phyloP scores from a whole-genome alignment of 2,329 filamentous ascomycete genomes.

The Catunica adiposa region DNA sequence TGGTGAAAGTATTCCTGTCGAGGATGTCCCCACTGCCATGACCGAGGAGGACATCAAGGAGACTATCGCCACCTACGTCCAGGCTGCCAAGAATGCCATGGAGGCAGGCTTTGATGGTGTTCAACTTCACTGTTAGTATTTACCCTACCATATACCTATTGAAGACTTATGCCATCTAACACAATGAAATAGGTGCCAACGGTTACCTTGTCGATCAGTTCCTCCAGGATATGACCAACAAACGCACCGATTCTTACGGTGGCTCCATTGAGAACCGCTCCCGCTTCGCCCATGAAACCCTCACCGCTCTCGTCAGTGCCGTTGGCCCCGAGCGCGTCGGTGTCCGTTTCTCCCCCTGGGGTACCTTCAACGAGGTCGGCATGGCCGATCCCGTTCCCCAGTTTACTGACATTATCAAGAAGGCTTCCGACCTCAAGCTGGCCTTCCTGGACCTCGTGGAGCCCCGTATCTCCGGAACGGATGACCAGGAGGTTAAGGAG shows the following conservation, averaged over 20 bases:
- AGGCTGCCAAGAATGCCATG: conserved; percentile 38
- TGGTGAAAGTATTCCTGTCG: conserved; percentile 20
- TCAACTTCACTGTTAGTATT: conserved; percentile 32
- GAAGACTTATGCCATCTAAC: neutral
- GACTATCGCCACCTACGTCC: conserved; percentile 44
- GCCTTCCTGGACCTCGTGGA: conserved; percentile 45
- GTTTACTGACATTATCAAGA: conserved; percentile 37
- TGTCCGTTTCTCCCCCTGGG: conserved; percentile 42
- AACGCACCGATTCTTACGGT: conserved; percentile 37
- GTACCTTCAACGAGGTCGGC: conserved; percentile 40
- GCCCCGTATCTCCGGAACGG: conserved; percentile 28
- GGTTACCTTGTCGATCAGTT: conserved; percentile 52
- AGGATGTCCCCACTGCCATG: conserved; percentile 45
- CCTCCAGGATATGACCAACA: conserved; percentile 33
- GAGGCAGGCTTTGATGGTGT: conserved; percentile 54
- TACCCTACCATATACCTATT: too few relatives aligned
- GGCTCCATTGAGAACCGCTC: conserved; percentile 37
- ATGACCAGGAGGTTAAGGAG: conserved; percentile 22
- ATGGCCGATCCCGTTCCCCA: conserved; percentile 37
- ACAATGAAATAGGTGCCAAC: conserved; percentile 33
- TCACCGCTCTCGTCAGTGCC: conserved; percentile 25
- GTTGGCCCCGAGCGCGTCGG: conserved; percentile 34
- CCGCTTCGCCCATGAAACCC: conserved; percentile 33
- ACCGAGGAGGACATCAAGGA: conserved; percentile 47
- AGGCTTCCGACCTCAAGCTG: conserved; percentile 34